Base-by-base conservation (phyloP, 2,329 filamentous ascomycete species). In the Pseudogymnoascus sp. region DNA sequence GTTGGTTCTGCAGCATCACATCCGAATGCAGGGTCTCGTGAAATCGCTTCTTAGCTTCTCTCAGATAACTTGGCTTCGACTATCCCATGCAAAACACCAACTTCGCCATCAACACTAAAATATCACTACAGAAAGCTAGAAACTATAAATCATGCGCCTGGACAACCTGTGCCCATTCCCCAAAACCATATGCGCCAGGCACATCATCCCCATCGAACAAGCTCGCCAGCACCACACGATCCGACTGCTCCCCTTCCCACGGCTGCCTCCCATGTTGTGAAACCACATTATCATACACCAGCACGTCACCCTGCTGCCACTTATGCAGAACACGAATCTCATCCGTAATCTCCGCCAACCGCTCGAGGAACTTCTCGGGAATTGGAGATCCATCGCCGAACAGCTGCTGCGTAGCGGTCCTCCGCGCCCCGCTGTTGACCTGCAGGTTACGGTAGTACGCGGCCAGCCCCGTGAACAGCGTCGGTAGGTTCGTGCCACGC, bases 261-360 rank as follows among this genome's bases (percentile, higher is more conserved):
- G 78, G 77, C 67, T 80, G 70, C 59, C 78, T 70, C 2, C 77
- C 78, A 70, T 81, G 78, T 69, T 80, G 78, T 1, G 77, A 73
- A 67, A 80, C 74, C 14, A 77, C 67, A 66, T 80, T 80, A 65
- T 80, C 77, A 67, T 73, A 80, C 0, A 80, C 76, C 9, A 80
- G 68, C 3, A 80, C 76, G 69, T 80, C 78, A 0, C 77, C 77
- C 11, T 69, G 68, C 66, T 79, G 68, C 78, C 78, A 80, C 57
- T 72, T 73, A 65, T 80, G 78, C 59, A 80, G 65, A 16, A 81
- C 77, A 3, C 77, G 74, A 59, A 79, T 79, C 63, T 79, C 76
- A 62, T 80, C 77, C 11, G 78, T 79, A 37, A 79, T 77, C 63
- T 74, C 69, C 0, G 74, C 74, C 54, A 79, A 67, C 60, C 70